phyloP scores from a whole-genome alignment of 305 asterid species.

The Fraxinus ornus region DNA sequence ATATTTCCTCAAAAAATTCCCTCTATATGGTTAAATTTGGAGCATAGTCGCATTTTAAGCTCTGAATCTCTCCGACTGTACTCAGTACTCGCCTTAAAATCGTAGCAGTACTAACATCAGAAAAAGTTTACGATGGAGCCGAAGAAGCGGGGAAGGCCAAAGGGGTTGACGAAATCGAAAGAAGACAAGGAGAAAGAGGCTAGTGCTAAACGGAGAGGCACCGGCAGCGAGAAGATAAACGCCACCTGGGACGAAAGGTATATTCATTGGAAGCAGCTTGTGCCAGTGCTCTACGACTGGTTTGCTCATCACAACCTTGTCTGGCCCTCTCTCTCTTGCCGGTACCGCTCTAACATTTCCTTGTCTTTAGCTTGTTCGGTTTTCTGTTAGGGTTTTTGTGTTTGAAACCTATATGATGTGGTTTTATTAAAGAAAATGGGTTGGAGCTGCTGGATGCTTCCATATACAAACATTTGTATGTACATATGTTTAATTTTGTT shows the following conservation, averaged over 20 bases:
- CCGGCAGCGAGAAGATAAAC: constrained; percentile 42
- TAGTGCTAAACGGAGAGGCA: constrained; percentile 48
- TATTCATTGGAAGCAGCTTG: constrained; percentile 80
- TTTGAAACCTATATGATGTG: not conserved
- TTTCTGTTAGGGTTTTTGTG: constrained; percentile 25
- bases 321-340: constrained; percentile 79
- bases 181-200: constrained; percentile 54
- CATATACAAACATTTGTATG: not conserved
- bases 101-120: not conserved
- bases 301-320: constrained; percentile 54
- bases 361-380: constrained; percentile 18
- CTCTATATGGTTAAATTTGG: no score
- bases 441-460: not conserved
- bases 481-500: not conserved
- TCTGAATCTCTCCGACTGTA: not conserved
- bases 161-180: constrained; percentile 76
- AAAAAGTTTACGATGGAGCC: constrained; percentile 45
- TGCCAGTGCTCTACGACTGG: constrained; percentile 93
- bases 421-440: not conserved
- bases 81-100: not conserved
- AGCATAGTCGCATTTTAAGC: not conserved
- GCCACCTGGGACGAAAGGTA: constrained; percentile 69
- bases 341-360: constrained; percentile 33
- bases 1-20: no score
- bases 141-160: constrained; percentile 89